A percentile compares a stretch with the other conserved stretches of the same genome.
Evolutionary conservation across 2,329 filamentous ascomycete species (phyloP).

Genomic region (Juglanconis sp.): DNA sequence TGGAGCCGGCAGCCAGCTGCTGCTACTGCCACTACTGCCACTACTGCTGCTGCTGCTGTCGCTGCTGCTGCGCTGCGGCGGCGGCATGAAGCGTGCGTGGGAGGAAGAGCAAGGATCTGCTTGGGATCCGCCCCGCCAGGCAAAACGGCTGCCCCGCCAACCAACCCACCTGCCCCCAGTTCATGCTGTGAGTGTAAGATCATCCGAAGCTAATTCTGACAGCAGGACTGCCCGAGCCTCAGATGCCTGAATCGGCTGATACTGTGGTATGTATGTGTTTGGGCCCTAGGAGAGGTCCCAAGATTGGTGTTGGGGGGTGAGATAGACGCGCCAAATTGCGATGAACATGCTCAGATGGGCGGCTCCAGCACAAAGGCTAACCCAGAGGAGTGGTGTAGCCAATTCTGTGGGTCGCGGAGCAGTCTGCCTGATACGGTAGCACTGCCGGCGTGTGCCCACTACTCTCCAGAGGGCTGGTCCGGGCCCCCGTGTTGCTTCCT

Average conservation of each 20-base stretch:
- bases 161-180: neutral
- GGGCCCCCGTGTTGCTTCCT: slow-evolving; percentile 29
- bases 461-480: slow-evolving; percentile 19
- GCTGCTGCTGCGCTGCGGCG: too few species aligned
- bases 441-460: slow-evolving; percentile 21
- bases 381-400: slow-evolving; percentile 7
- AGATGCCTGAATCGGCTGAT: neutral
- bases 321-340: slow-evolving; percentile 15
- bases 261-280: neutral
- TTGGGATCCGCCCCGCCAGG: slow-evolving; percentile 5
- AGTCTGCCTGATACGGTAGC: slow-evolving; percentile 27
- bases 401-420: slow-evolving; percentile 20
- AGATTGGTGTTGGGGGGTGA: neutral
- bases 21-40: neutral
- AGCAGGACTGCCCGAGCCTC: neutral
- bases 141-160: slow-evolving; percentile 12
- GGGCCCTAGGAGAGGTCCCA: neutral
- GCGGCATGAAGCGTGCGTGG: neutral
- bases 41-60: neutral
- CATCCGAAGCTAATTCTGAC: slow-evolving; percentile 8
- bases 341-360: slow-evolving; percentile 13
- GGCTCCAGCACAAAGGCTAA: slow-evolving; percentile 17
- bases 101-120: slow-evolving; percentile 11
- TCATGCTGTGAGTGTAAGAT: slow-evolving; percentile 14
- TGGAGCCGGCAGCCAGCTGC: neutral